Conservation (phyloP, 2,329 filamentous ascomycete genomes). For the Rosellinia necatrix region DNA sequence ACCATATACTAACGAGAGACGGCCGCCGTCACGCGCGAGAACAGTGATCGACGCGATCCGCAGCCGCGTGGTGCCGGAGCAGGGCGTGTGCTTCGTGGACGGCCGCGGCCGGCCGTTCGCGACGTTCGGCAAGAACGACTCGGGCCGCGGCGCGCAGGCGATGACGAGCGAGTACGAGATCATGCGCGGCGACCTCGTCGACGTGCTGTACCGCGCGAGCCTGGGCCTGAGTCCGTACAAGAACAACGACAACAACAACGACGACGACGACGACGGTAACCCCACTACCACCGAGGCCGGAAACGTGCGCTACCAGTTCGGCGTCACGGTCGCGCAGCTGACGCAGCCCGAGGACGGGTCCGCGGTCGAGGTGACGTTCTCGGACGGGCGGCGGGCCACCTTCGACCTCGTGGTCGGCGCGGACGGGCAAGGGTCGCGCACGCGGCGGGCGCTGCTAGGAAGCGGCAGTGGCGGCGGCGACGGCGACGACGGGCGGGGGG, state of each 20-base stretch:
- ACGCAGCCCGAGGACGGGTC: slow-evolving; percentile 23
- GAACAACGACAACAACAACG: neutral
- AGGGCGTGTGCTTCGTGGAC: slow-evolving; percentile 54
- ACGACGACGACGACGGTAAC: neutral
- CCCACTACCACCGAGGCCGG: neutral
- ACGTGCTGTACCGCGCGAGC: slow-evolving; percentile 51
- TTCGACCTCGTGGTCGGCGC: slow-evolving; percentile 61
- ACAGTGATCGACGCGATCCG: slow-evolving; percentile 44
- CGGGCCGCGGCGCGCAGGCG: slow-evolving; percentile 48
- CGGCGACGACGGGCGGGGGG: slow-evolving; percentile 59
- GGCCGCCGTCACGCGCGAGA: neutral
- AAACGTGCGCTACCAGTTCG: too few relatives aligned
- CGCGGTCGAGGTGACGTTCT: slow-evolving; percentile 43
- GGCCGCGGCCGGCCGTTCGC: slow-evolving; percentile 44
- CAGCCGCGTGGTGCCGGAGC: slow-evolving; percentile 49
- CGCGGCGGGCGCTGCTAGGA: slow-evolving; percentile 46
- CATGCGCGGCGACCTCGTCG: slow-evolving; percentile 60
- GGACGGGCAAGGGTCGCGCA: slow-evolving; percentile 57
- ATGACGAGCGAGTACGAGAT: slow-evolving; percentile 64
- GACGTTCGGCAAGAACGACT: slow-evolving; percentile 46
- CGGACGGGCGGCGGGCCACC: slow-evolving; percentile 46
- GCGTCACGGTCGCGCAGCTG: too few relatives aligned
- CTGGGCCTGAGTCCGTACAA: neutral
- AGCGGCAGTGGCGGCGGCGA: slow-evolving; percentile 36
- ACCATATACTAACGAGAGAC: neutral